Base-by-base conservation (phyloP, 768 basidiomycete genomes). In the Tephrocybe sp. region DNA sequence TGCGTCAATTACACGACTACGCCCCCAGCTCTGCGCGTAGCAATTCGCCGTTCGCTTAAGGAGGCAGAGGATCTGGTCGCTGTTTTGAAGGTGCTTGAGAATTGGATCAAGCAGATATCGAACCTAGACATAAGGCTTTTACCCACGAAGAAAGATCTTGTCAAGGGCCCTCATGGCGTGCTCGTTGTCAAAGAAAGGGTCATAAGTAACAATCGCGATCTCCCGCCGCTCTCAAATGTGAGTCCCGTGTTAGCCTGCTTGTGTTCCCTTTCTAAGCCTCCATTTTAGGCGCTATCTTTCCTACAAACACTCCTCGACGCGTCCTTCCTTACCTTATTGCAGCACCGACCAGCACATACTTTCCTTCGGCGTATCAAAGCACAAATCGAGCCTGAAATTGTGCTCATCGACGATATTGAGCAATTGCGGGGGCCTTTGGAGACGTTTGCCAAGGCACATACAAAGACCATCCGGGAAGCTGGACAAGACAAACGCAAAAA, bases 251-350 rank as follows among this genome's bases (percentile, higher is more conserved):
- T 27, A 4, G 4, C 4, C 18, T 7, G 4, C 52, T 46, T 39
- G n/a, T 40, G 15, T 45, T 43, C 44, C 40, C 15, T 41, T 46
- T 16, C 30, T 25, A 15, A 40, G 26, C 22, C 22, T 28, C 28
- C 15, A 21, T 41, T 15, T 34, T 47, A 89, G 86, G 67, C 83
- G 44, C 63, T 85, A 19, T 54, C 63, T 0, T 86, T 91, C 69
- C 60, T 86, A 7, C 84, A 87, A 66, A 69, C 73, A 5, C 62
- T 90, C 47, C 72, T 92, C 22, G 90, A 92, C 64, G 77, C 88
- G 0, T 84, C 80, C 11, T 89, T 88, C 62, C 72, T 91, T 38
- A 67, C 75, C 1, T 72, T 92, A 18, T 70, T 92, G 11, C 82
- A 86, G 52, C 74, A 89, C 59, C 64, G 76, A 12, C 82, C 83